Base-by-base conservation (phyloP, 805 yeast genomes). In the Candida nanaspora region DNA sequence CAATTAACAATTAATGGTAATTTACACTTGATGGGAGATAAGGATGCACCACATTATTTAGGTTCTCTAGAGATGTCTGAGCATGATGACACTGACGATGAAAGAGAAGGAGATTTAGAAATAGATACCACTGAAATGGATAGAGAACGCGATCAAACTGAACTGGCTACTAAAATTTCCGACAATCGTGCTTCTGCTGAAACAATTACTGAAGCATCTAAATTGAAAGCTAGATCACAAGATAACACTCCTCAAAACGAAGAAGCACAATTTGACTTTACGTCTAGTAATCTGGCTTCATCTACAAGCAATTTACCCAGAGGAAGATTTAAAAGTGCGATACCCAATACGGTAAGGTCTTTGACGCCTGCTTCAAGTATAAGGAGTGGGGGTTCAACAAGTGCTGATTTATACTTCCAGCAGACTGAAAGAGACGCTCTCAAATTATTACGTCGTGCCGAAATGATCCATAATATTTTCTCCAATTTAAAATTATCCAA, bases 1-100 rank as follows among this genome's bases (percentile, higher is more conserved):
- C 82, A 78, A 43, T 69, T 84, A 42, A 77, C 79, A 43, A 74
- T 82, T 42, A 79, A 79, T 52, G 83, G 86, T 8, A 67, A 73
- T 37, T 55, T 83, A n/a, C 82, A 76, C 54, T 63, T 82, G 40
- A 65, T 67, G 35, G 63, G 68, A 15, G 42, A 45, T 35, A 41
- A 44, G 20, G 46, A 45, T 30, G 40, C 55, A 6, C 54, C 52
- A 5, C 47, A 53, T 33, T 53, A 46, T 38, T 38, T 53, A 22
- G 59, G 57, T 4, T 48, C 49, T 5, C 40, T 53, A 31, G 37
- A 40, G 14, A 18, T 16, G 7, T 5, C n/a, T 10, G 39, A 39
- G 37, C 32, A 40, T 18, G 41, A 41, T 18, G 38, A 39, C 31
- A 45, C 47, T 1, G 53, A 50, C 26, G 52, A 47, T 29, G 51